Base-by-base conservation (phyloP, 108 stramenopile genomes). In the Cyclotella kingstonii region DNA sequence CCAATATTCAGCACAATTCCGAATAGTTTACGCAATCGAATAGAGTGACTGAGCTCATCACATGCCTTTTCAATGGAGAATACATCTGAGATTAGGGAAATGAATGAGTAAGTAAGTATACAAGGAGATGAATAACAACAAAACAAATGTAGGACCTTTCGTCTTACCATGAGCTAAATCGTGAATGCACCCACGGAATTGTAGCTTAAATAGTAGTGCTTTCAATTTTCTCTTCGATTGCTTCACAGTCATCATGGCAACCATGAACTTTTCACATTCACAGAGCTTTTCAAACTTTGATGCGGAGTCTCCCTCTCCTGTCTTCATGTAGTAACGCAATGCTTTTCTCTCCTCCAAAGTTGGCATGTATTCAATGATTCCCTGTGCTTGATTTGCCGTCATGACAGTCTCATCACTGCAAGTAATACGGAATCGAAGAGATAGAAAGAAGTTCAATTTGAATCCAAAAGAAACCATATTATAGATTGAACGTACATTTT, bases 1-100 rank as follows among this genome's bases (percentile, higher is more conserved):
- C 96, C 96, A 64, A 97, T 84, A 40, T 91, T 89, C 19, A 97
- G 68, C 46, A 94, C 83, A 33, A 94, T 89, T 26, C 89, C 91
- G 29, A 97, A 80, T 11, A 97, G 76, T 60, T 91, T 90, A 40
- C 87, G 83, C 29, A 97, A 76, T 10, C 89, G 76, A 29, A 75
- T 70, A 18, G 89, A 90, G 30, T 82, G 78, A 44, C 56, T 83
- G 15, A 96, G 63, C 70, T 94, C 86, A 31, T 94, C 91, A 47
- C 93, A 90, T 11, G 95, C 89, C 17, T 79, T 65, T 60, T 90
- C 89, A 35, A 96, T 62, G 19, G 46, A 63, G n/a, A 60, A 66
- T 9, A 68, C 67, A 35, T 76, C 63, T 65, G 2, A 15, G 31
- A n/a, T 18, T 18, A 29, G 22, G 6, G 2, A 19, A 19, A 25